Percentiles rank a stretch among this genome's conserved stretches.
Conservation (phyloP, 2,329 filamentous ascomycete genomes). For the Fusarium bulbicola region DNA sequence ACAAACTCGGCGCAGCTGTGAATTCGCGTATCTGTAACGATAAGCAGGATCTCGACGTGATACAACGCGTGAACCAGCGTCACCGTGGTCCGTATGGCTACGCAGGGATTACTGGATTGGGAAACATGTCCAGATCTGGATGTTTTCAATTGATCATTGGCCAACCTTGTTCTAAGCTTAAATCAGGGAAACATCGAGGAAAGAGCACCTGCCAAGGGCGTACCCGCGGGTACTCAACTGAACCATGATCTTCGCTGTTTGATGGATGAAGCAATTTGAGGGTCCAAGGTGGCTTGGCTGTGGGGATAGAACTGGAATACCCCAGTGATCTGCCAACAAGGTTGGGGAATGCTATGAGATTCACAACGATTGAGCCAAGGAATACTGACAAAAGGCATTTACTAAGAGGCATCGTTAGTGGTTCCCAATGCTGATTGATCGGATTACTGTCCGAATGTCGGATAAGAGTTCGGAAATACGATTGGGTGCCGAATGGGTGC, state of each 20-base stretch:
- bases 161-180: conserved; percentile 5
- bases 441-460: neutral
- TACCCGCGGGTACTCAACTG: neutral
- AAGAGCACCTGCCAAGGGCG: neutral
- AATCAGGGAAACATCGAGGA: neutral
- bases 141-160: neutral
- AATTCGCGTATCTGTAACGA: neutral
- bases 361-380: neutral
- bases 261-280: conserved; percentile 1
- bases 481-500: neutral
- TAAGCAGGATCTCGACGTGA: neutral
- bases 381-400: neutral
- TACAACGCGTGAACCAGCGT: neutral
- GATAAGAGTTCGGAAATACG: neutral
- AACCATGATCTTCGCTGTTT: neutral
- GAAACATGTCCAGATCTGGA: neutral
- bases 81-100: neutral
- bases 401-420: neutral
- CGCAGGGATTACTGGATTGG: neutral
- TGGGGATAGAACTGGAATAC: neutral
- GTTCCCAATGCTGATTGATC: neutral
- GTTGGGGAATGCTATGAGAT: neutral
- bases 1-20: neutral
- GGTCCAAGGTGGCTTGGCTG: neutral
- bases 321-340: neutral